Conservation (phyloP, 2,329 filamentous ascomycete species). For the Huntiella bhutanensis region DNA sequence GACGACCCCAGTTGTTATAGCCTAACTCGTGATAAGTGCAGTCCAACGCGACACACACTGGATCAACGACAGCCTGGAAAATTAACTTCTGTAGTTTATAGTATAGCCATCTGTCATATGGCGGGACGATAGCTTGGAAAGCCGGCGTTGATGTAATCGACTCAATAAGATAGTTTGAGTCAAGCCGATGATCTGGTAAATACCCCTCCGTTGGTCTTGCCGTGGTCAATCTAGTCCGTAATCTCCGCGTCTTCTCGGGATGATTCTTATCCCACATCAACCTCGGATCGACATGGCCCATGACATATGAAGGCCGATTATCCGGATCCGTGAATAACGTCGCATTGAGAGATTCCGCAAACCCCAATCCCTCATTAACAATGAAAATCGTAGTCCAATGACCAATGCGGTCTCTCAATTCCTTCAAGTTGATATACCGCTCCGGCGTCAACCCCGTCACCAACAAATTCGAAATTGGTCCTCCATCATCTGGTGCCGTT, state of each 20-base stretch:
- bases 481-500: conserved; percentile 18
- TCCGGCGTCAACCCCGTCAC: conserved; percentile 42
- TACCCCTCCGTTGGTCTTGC: conserved; percentile 5
- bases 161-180: conserved; percentile 7
- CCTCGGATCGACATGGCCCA: conserved; percentile 40
- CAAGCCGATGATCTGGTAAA: conserved; percentile 5
- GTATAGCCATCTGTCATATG: conserved; percentile 40
- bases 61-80: conserved; percentile 58
- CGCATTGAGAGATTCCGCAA: conserved; percentile 58
- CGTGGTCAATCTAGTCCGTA: conserved; percentile 17
- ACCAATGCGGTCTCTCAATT: conserved; percentile 47
- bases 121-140: conserved; percentile 12
- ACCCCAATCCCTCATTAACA: conserved; percentile 64
- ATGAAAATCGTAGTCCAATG: conserved; percentile 54
- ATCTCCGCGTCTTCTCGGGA: conserved; percentile 12
- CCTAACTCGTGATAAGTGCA: conserved; percentile 53
- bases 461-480: conserved; percentile 51
- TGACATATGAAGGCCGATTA: conserved; percentile 54
- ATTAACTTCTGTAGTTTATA: conserved; percentile 64
- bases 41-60: conserved; percentile 63
- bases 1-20: conserved; percentile 44
- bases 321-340: conserved; percentile 48
- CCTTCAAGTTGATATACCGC: conserved; percentile 32
- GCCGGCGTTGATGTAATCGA: conserved; percentile 8
- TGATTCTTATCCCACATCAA: conserved; percentile 24